Base-by-base conservation (phyloP, 306 rosid genomes). In the Carpinus viminea region DNA sequence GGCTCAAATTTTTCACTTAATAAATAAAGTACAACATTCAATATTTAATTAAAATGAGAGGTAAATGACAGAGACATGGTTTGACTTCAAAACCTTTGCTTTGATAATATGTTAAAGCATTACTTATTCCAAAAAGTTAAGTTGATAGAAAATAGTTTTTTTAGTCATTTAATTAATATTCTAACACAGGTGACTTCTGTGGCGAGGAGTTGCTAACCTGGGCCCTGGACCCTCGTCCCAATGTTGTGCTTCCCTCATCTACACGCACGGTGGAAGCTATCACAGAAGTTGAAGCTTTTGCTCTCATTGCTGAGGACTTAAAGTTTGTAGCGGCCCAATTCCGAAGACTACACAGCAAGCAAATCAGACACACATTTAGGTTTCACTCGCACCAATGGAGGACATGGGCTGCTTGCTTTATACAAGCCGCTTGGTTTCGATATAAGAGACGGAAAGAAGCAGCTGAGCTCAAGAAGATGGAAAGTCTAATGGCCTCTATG, bases 391-490 rank as follows among this genome's bases (percentile, higher is more conserved):
- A 88, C 60, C 91, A 88, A 53, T 90, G 88, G 88, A 75, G 88
- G 73, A 79, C 92, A 21, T 87, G 88, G 92, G 95, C 92, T 76
- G 92, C 90, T 18, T 85, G 87, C 64, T 87, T 83, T 71, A 78
- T 90, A 77, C 95, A 88, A 78, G 85, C 91, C 7, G 92, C 90
- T n/a, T 90, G 95, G 95, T 81, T 86, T 57, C 78, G 88, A 26
- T 69, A 87, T 56, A 88, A 84, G 43, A 85, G 82, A 75, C 76
- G 64, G 52, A 85, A 70, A 46, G 89, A 85, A 46, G 68, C 81
- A 15, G 80, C 51, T n/a, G 88, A 88, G 68, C 85, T 88, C 1
- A 78, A 81, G 85, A 72, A 36, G 70, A 78, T 48, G 81, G 84
- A 83, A 80, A 57, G 55, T 56, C 0, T 60, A 38, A 50, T 76